Evolutionary conservation across 352 stramenopile species (phyloP).

Genomic region (Phytophthora meadii): DNA sequence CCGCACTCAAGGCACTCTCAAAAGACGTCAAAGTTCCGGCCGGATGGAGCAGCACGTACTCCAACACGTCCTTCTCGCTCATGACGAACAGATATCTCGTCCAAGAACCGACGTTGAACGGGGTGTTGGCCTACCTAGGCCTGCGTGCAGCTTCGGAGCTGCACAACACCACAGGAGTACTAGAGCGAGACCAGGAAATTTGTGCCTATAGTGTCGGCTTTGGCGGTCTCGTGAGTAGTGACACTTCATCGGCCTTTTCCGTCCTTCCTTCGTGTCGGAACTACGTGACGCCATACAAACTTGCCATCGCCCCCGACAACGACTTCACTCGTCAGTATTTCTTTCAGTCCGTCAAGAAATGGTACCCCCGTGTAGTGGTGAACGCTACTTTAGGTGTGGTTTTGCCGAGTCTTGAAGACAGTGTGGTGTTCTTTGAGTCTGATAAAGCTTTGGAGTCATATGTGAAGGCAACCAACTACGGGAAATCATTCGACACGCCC

Average conservation of each 20-base stretch:
- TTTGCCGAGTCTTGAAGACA: slow-evolving; percentile 65
- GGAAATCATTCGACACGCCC: slow-evolving; percentile 44
- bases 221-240: slow-evolving; percentile 45
- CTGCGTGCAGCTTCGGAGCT: slow-evolving; percentile 42
- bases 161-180: slow-evolving; percentile 27
- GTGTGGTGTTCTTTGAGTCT: slow-evolving; percentile 65
- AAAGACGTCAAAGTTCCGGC: slow-evolving; percentile 61
- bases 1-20: slow-evolving; percentile 55
- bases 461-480: slow-evolving; percentile 51
- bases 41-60: slow-evolving; percentile 58
- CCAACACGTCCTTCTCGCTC: slow-evolving; percentile 39
- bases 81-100: slow-evolving; percentile 47
- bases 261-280: slow-evolving; percentile 43
- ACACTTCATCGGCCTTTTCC: slow-evolving; percentile 41
- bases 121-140: slow-evolving; percentile 57
- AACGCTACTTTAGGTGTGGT: slow-evolving; percentile 20
- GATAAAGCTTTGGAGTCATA: slow-evolving; percentile 54
- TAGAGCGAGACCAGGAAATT: slow-evolving; percentile 1
- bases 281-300: slow-evolving; percentile 50
- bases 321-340: slow-evolving; percentile 74
- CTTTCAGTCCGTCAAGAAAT: slow-evolving; percentile 52
- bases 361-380: slow-evolving; percentile 55
- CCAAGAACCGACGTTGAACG: slow-evolving; percentile 60
- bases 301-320: slow-evolving; percentile 64
- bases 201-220: slow-evolving; percentile 38